Evolutionary conservation across 106 monocot species (phyloP).

Genomic region (Triglochin maritima): DNA sequence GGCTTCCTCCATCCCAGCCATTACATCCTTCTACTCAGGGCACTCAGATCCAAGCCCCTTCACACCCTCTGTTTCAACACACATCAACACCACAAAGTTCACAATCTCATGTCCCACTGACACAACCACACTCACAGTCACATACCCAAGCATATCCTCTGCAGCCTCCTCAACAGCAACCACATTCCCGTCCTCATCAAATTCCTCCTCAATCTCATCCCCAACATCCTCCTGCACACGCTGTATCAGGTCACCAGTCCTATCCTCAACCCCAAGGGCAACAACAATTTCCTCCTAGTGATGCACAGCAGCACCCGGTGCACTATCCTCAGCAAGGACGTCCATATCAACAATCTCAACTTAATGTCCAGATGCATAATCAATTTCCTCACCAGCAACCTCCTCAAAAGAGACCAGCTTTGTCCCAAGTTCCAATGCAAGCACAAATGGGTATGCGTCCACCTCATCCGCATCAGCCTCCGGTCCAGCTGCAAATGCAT

Average conservation of each 20-base stretch:
- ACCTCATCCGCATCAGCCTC: conserved; percentile 20
- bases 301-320: conserved; percentile 33
- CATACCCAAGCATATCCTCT: conserved; percentile 14
- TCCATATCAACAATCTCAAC: conserved; percentile 17
- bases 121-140: conserved; percentile 11
- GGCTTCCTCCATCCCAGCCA: conserved; percentile 9
- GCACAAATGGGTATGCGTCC: conserved; percentile 21
- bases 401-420: conserved; percentile 31
- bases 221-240: conserved; percentile 25
- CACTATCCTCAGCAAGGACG: conserved; percentile 32
- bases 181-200: conserved; percentile 17
- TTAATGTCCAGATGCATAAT: conserved; percentile 23
- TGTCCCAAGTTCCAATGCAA: conserved; percentile 31
- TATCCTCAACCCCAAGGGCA: conserved; percentile 40
- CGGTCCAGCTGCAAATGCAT: conserved; percentile 22
- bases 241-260: conserved; percentile 63
- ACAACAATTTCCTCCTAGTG: conserved; percentile 25
- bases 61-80: conserved; percentile 15
- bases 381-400: conserved; percentile 43
- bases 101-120: conserved; percentile 15
- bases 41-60: conserved; percentile 4
- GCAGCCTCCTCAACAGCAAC: conserved; percentile 17
- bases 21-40: conserved; percentile 9
- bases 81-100: conserved; percentile 23
- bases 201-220: conserved; percentile 24